Evolutionary conservation across 73 alveolate genomes (phyloP), one percentile per base, ranked within the genome.

Genomic region (Stentor roeselii): DNA sequence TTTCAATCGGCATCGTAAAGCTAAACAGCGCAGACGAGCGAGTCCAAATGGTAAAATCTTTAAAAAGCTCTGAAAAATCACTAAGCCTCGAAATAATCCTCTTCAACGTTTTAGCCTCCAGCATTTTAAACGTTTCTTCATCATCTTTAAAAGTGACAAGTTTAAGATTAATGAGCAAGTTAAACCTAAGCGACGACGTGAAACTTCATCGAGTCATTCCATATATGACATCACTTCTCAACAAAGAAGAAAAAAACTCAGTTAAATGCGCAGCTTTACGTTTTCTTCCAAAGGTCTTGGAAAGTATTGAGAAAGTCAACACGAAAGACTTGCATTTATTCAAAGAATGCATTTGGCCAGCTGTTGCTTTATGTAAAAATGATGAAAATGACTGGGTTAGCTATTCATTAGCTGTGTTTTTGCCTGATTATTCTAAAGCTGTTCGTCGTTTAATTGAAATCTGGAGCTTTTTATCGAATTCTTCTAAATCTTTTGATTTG

Each of bases 331-430:
- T 34, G 34, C 37, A 21, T 67, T 67, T 67, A 34, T 67, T 67
- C 34, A 32, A 67, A 67, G 80, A 67, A 34, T 67, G 34, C 34
- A 32, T 67, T 15, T 67, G 80, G 80, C 80, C 80, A 27, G 37
- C 41, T 30, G 37, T 67, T 21, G 34, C 3, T 67, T 15, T 67
- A 40, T 32, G n/a, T n/a, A 67, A 67, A 67, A 67, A 67, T 67
- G 80, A 67, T 67, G 80, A 67, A 2, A 67, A 32, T 67, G 80
- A 67, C 15, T 67, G 37, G 80, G 80, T 67, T 34, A 21, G 37
- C 15, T 21, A 15, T 11, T 27, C 37, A 1, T 40, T 67, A 0
- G 80, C 80, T 34, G 80, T 27, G 21, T 34, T 32, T 34, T 34
- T 67, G 50, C 80, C 80, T 14, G 27, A 67, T 27, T 67, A 40